Percentiles rank a stretch among this genome's conserved stretches.
These are phyloP conservation scores for Anthoceros angustus DNA, from an alignment of 225 moss, liverwort and hornwort genomes.

Conservation along the genomic window DNA sequence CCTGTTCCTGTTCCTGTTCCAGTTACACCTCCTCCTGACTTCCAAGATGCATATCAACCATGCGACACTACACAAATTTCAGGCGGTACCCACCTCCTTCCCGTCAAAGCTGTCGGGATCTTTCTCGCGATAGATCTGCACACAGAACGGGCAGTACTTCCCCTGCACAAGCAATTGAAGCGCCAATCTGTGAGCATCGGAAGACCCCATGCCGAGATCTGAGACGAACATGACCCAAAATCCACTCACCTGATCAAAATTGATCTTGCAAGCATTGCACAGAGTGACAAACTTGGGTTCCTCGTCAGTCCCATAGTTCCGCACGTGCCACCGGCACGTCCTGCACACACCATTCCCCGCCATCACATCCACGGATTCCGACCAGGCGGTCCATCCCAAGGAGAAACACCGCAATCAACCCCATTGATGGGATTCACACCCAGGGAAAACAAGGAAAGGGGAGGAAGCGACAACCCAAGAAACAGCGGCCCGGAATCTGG, in stretches of 20 bases:
- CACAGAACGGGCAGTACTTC: slow-evolving; percentile 95
- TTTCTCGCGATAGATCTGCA: slow-evolving; percentile 98
- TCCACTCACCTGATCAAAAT: slow-evolving; percentile 74
- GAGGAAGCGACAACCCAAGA: not conserved
- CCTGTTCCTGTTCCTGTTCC: not conserved
- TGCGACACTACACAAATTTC: not conserved
- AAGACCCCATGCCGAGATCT: not conserved
- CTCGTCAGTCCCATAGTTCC: slow-evolving; percentile 90
- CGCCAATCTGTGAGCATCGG: not conserved
- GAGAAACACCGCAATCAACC: not conserved
- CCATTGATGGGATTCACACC: not conserved
- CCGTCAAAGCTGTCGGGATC: slow-evolving; percentile 97
- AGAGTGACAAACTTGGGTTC: slow-evolving; percentile 92
- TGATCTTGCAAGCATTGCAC: slow-evolving; percentile 99
- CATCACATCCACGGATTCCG: not conserved
- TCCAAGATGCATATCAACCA: not conserved
- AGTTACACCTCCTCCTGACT: not conserved
- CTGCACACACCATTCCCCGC: slow-evolving; percentile 21
- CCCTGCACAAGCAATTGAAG: slow-evolving; percentile 33
- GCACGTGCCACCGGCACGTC: slow-evolving; percentile 98
- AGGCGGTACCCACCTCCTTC: slow-evolving; percentile 53
- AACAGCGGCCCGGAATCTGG: not conserved
- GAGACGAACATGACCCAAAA: not conserved
- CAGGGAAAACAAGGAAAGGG: not conserved
- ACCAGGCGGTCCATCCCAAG: not conserved